Evolutionary conservation across 139 green algal genomes (phyloP), one percentile per base, ranked within the genome.

Genomic region (Limnomonas spitsbergensis): DNA sequence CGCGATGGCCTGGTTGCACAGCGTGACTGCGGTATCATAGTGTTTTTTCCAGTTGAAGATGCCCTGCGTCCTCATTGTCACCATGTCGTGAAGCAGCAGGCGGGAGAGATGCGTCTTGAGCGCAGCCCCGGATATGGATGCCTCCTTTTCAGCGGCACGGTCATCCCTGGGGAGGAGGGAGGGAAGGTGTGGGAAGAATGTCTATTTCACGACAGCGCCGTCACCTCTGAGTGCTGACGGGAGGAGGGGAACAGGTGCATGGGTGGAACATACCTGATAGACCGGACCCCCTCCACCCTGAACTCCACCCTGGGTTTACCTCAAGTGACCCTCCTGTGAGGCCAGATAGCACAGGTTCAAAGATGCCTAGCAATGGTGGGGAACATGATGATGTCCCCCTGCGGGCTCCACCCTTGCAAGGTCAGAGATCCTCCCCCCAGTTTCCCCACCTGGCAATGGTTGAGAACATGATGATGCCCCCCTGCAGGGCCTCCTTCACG

Each of bases 401-500:
- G n/a, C n/a, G n/a, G n/a, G n/a, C n/a, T n/a, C n/a, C n/a, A n/a
- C n/a, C n/a, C 9, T 56, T 56, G 47, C 9, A 36, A 68, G 6
- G 4, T 4, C 53, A 9, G 3, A 4, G 34, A 4, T 3, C 6
- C 3, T 36, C 27, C 4, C 53, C 4, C 6, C 14, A 52, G 47
- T 4, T 20, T 29, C 14, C 47, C 20, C 20, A 61, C 47, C 78
- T 36, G 20, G 78, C 78, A 27, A 82, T 78, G 37, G 53, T 68
- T 1, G 53, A 78, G 78, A 87, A 87, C 82, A 87, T 87, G 31
- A 73, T 74, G 68, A 87, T 81, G 47, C 82, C 82, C 27, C 82
- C 82, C 61, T 83, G 82, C 31, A 86, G 78, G 4, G 82, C 82
- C 78, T 86, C 82, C 3, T 75, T 27, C 24, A 74, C 82, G 39